Evolutionary conservation across 352 stramenopile genomes (phyloP), one percentile per base, ranked within the genome.

Genomic region (Saprolegnia diclina): DNA sequence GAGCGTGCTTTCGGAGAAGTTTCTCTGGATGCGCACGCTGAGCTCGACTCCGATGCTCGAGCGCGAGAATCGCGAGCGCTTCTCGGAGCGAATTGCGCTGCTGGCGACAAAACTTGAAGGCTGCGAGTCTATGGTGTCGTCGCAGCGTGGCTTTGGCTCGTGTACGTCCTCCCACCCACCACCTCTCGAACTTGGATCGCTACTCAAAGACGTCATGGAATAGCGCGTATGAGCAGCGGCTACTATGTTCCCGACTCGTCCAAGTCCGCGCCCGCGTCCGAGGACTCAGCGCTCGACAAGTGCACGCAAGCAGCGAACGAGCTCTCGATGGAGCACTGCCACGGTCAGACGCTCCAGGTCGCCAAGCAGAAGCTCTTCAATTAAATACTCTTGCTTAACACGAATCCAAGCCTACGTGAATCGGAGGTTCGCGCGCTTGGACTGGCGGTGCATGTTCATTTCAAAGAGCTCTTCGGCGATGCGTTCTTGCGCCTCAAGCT

Each of bases 1-100:
- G 63, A 92, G 82, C 73, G 82, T 96, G 29, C 75, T 98, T n/a
- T 97, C 86, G 19, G 85, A 97, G 62, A 91, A 97, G 72, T 96
- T 97, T 53, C 67, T 98, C 45, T 98, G 92, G 92, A 91, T 94
- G 82, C 85, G 86, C 53, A 94, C 87, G 50, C 77, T 97, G 55
- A 95, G 85, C 70, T 92, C 89, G 32, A 95, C 94, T 71, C 87
- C 85, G 40, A 94, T 93, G 83, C 83, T 94, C 54, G 89, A 96
- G 65, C 86, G 79, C 4, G 89, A 96, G 72, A 94, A 95, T 71
- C 84, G 89, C 40, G 89, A 96, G 54, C 85, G 88, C 9, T 95
- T 95, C 57, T 95, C 89, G 26, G 88, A 96, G 72, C 88, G 89
- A 66, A 94, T 96, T 63, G 87, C 92, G 68, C 66, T 90, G 54